phyloP scores from a whole-genome alignment of 2,329 filamentous ascomycete species.

The Coniella vitis region DNA sequence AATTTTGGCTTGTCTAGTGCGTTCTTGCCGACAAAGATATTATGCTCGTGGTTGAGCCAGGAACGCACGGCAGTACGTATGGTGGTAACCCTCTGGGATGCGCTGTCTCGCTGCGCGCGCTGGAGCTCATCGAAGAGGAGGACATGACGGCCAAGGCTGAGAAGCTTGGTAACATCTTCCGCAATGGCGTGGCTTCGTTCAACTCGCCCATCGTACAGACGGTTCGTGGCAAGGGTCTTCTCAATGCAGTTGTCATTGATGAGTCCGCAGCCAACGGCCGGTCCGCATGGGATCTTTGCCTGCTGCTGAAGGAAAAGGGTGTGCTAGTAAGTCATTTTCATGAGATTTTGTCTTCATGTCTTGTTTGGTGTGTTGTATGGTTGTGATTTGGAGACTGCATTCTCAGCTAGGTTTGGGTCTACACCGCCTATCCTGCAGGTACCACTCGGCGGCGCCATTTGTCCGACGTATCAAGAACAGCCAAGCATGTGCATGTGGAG shows the following conservation, averaged over 20 bases:
- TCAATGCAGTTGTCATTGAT: constrained; percentile 96
- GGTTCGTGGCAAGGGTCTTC: constrained; percentile 84
- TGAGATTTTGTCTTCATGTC: neutral
- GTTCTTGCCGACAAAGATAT: constrained; percentile 83
- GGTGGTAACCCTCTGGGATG: constrained; percentile 94
- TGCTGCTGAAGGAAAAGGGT: constrained; percentile 93
- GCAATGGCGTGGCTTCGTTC: constrained; percentile 67
- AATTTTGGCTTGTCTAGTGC: constrained; percentile 32
- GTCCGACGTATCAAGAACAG: constrained; percentile 4
- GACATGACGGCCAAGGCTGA: constrained; percentile 79
- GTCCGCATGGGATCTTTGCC: constrained; percentile 91
- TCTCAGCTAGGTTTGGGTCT: neutral
- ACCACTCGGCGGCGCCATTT: constrained; percentile 1
- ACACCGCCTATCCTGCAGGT: constrained; percentile 13
- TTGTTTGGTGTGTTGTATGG: constrained; percentile 1
- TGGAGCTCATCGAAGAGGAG: constrained; percentile 92
- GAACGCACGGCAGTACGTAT: constrained; percentile 97
- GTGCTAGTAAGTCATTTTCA: constrained; percentile 60
- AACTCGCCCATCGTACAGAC: constrained; percentile 73
- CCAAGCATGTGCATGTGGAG: constrained; percentile 2
- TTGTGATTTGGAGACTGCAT: neutral
- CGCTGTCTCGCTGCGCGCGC: constrained; percentile 87
- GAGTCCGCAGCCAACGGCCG: constrained; percentile 79
- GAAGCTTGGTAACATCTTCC: constrained; percentile 73
- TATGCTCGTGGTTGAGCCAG: constrained; percentile 93